These are phyloP conservation scores for Pseudogymnoascus sp. DNA, from an alignment of 2,329 filamentous ascomycete genomes.

Conservation along the genomic window DNA sequence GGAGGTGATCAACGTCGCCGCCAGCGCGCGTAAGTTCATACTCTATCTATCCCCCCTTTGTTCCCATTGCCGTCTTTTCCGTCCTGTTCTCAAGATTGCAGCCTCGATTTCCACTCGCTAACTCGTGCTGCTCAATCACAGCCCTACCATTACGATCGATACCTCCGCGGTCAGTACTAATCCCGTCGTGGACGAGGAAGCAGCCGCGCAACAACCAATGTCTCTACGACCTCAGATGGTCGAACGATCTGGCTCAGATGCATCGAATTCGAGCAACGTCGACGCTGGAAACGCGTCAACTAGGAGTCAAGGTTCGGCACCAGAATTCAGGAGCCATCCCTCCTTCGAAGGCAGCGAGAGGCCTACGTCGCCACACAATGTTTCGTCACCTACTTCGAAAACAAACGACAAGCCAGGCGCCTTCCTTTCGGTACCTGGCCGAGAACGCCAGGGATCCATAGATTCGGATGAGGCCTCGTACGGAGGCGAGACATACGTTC, in stretches of 20 bases:
- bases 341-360: slow-evolving; percentile 55
- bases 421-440: slow-evolving; percentile 55
- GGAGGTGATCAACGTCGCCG: slow-evolving; percentile 12
- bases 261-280: background rate
- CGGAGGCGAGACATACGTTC: slow-evolving; percentile 29
- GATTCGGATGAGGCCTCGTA: slow-evolving; percentile 49
- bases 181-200: slow-evolving; percentile 24
- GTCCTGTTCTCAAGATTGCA: background rate
- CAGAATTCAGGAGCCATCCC: slow-evolving; percentile 43
- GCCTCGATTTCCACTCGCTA: slow-evolving; percentile 14
- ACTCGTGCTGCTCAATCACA: slow-evolving; percentile 14
- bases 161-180: slow-evolving; percentile 41
- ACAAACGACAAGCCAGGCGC: slow-evolving; percentile 40
- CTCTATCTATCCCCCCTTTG: slow-evolving; percentile 10
- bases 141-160: slow-evolving; percentile 48
- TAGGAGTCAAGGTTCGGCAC: slow-evolving; percentile 21
- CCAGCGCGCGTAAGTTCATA: slow-evolving; percentile 27
- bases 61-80: background rate
- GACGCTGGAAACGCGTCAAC: slow-evolving; percentile 2
- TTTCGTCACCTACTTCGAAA: slow-evolving; percentile 52
- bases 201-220: slow-evolving; percentile 23
- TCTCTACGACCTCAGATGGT: slow-evolving; percentile 30
- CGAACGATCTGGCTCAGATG: background rate
- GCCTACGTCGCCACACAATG: slow-evolving; percentile 59
- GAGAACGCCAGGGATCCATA: slow-evolving; percentile 55